These are phyloP conservation scores for Myxozyma geophila DNA, from an alignment of 805 yeast genomes.

Conservation along the genomic window DNA sequence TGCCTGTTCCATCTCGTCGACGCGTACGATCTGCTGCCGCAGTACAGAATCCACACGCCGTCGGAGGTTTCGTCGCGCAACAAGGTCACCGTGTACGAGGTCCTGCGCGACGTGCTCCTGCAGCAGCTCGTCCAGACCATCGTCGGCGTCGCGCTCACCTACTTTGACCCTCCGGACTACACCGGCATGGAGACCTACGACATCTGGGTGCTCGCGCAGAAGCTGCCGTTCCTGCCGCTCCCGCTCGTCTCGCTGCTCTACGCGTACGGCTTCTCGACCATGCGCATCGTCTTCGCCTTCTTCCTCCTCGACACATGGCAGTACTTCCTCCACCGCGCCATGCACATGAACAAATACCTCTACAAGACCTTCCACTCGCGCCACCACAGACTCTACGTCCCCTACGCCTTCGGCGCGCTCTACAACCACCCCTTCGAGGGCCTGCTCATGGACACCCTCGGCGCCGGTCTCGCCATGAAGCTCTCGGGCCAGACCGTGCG, in stretches of 20 bases:
- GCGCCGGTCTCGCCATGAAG: slow-evolving; percentile 83
- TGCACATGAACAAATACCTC: slow-evolving; percentile 80
- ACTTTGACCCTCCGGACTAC: slow-evolving; percentile 54
- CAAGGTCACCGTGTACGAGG: slow-evolving; percentile 70
- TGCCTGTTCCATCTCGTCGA: slow-evolving; percentile 76
- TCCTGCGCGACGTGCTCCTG: slow-evolving; percentile 75
- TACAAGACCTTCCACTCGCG: slow-evolving; percentile 88
- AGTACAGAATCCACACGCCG: slow-evolving; percentile 88
- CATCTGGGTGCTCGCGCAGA: slow-evolving; percentile 51
- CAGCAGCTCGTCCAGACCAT: slow-evolving; percentile 85
- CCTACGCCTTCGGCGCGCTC: slow-evolving; percentile 95
- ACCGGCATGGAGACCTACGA: slow-evolving; percentile 33
- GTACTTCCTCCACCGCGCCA: slow-evolving; percentile 81
- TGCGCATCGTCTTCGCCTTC: slow-evolving; percentile 67
- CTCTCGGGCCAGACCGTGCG: slow-evolving; percentile 69
- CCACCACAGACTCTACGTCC: slow-evolving; percentile 92
- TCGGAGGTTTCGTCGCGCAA: slow-evolving; percentile 80
- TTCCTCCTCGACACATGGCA: slow-evolving; percentile 93
- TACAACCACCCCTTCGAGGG: slow-evolving; percentile 96
- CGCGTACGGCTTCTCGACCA: slow-evolving; percentile 63
- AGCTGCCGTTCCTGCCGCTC: slow-evolving; percentile 54
- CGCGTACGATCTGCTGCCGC: slow-evolving; percentile 71
- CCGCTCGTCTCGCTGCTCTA: slow-evolving; percentile 57
- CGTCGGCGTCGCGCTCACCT: slow-evolving; percentile 62
- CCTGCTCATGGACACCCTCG: slow-evolving; percentile 84